Conservation (phyloP, 129 eudicot species). For the Scalesia atractyloides region DNA sequence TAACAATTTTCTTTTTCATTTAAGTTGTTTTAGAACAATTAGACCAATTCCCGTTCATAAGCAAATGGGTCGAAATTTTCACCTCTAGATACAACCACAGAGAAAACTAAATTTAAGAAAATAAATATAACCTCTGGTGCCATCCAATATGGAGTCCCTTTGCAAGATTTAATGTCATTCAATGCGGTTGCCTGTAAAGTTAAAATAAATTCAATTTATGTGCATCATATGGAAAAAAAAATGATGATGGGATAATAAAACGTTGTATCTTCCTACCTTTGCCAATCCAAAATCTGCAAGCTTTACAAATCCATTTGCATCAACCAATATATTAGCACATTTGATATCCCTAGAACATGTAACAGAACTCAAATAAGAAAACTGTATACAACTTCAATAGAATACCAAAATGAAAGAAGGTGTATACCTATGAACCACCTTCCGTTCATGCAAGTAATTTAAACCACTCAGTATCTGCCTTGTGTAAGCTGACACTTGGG, state of each 20-base stretch:
- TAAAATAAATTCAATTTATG: slow-evolving; percentile 5
- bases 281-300: slow-evolving; percentile 99
- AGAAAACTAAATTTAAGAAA: slow-evolving; percentile 20
- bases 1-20: background rate
- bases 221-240: background rate
- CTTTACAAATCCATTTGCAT: slow-evolving; percentile 76
- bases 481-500: slow-evolving; percentile 79
- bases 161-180: slow-evolving; percentile 88
- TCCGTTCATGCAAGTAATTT: slow-evolving; percentile 66
- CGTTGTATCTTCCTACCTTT: slow-evolving; percentile 46
- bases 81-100: slow-evolving; percentile 16
- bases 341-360: slow-evolving; percentile 70
- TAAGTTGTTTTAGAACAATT: background rate
- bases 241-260: background rate
- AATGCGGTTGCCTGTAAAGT: slow-evolving; percentile 58
- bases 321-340: slow-evolving; percentile 93
- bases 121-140: slow-evolving; percentile 77
- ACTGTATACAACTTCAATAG: background rate
- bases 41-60: background rate
- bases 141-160: slow-evolving; percentile 96
- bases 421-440: slow-evolving; percentile 87
- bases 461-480: slow-evolving; percentile 82
- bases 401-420: slow-evolving; percentile 1
- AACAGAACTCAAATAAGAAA: slow-evolving; percentile 11
- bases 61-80: background rate